Conservation (phyloP, 1,284 basidiomycete species). For the Pholiota adiposa region DNA sequence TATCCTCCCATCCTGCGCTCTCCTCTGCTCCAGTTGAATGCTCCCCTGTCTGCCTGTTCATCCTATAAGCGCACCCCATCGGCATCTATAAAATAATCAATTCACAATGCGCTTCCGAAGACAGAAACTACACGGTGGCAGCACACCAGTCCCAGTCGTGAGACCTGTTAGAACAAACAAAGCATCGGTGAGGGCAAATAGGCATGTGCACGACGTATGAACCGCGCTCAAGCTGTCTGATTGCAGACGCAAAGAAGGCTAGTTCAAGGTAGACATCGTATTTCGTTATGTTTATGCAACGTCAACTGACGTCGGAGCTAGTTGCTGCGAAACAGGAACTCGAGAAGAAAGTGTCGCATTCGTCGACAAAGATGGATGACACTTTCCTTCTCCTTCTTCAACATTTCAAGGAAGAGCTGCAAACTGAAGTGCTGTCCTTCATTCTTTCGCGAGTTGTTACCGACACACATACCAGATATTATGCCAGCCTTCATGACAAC, state of each 20-base stretch:
- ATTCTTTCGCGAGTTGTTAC: background rate
- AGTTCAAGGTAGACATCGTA: background rate
- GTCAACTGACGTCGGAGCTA: slow-evolving; percentile 11
- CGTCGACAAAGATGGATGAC: background rate
- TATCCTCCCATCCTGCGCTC: background rate
- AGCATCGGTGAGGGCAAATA: slow-evolving; percentile 12
- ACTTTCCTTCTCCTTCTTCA: background rate
- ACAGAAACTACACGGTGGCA: slow-evolving; percentile 3
- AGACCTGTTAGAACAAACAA: slow-evolving; percentile 5
- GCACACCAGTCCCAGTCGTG: background rate
- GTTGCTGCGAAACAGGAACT: background rate
- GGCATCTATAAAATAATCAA: slow-evolving; percentile 3
- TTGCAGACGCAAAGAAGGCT: background rate
- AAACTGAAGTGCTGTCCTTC: background rate
- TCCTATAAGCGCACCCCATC: background rate
- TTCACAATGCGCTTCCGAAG: slow-evolving; percentile 9
- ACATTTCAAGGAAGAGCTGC: background rate
- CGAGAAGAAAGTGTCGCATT: slow-evolving; percentile 9
- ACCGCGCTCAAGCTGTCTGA: background rate
- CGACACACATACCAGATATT: background rate
- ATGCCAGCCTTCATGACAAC: background rate
- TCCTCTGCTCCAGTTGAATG: background rate
- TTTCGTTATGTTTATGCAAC: background rate
- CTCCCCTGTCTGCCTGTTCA: slow-evolving; percentile 5
- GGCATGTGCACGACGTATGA: slow-evolving; percentile 5